Evolutionary conservation across 1,284 basidiomycete genomes (phyloP).

Genomic region (Vanrija humicola): DNA sequence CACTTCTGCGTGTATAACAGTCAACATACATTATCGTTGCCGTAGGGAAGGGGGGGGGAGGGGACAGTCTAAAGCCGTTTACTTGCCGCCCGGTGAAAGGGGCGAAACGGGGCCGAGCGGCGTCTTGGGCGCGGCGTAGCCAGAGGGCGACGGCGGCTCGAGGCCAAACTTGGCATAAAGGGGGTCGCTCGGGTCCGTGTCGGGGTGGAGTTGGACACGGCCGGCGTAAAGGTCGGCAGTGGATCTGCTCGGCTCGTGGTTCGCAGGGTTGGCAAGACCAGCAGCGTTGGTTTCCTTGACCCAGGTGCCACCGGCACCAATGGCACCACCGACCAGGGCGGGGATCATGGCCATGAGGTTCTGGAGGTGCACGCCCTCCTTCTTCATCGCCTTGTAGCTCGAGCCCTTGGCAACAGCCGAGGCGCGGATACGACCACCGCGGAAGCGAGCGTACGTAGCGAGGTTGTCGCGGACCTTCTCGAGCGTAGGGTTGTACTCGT

Average conservation of each 20-base stretch:
- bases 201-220: conserved; percentile 78
- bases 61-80: too few relatives aligned
- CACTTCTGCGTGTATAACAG: too few relatives aligned
- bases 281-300: conserved; percentile 21
- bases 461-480: conserved; percentile 80
- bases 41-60: too few relatives aligned
- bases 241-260: conserved; percentile 34
- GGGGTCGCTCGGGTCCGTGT: conserved; percentile 57
- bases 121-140: too few relatives aligned
- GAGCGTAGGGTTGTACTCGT: conserved; percentile 44
- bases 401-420: conserved; percentile 78
- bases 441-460: conserved; percentile 69
- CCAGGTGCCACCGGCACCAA: conserved; percentile 62
- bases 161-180: conserved; percentile 40
- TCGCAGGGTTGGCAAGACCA: conserved; percentile 34
- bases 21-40: too few relatives aligned
- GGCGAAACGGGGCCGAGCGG: too few relatives aligned
- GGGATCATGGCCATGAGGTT: conserved; percentile 83
- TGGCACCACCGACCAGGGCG: conserved; percentile 73
- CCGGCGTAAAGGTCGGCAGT: conserved; percentile 54
- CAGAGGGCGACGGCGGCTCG: conserved; percentile 5
- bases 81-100: too few relatives aligned
- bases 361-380: conserved; percentile 55
- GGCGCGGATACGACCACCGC: conserved; percentile 67
- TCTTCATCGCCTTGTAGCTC: conserved; percentile 57